Evolutionary conservation across 148 eudicot species (phyloP).

Genomic region (Chenopodium berlandieri): DNA sequence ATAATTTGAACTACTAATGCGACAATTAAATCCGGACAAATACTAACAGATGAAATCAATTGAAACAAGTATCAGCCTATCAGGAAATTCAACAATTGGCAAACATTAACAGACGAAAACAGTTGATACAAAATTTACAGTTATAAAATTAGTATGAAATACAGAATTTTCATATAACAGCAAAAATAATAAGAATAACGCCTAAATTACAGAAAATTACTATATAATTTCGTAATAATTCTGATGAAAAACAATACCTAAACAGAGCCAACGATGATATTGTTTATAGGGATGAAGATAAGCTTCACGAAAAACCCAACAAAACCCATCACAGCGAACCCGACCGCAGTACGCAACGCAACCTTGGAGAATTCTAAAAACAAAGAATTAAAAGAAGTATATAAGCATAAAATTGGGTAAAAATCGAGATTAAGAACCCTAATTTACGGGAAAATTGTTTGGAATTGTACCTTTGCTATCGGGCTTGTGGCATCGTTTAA

Average conservation of each 20-base stretch:
- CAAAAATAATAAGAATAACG: too few relatives aligned
- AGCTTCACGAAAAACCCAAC: conserved; percentile 65
- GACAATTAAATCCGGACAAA: too few relatives aligned
- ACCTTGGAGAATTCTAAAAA: conserved; percentile 57
- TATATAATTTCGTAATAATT: too few relatives aligned
- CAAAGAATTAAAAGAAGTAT: background rate
- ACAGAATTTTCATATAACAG: too few relatives aligned
- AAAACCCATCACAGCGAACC: conserved; percentile 28
- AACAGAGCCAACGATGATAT: conserved; percentile 60
- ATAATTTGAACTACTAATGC: too few relatives aligned
- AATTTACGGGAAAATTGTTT: background rate
- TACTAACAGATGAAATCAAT: too few relatives aligned
- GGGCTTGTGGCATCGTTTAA: conserved; percentile 64
- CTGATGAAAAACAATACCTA: conserved; percentile 18
- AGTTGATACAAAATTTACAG: too few relatives aligned
- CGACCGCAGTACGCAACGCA: conserved; percentile 64
- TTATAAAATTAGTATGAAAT: too few relatives aligned
- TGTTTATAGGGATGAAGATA: conserved; percentile 67
- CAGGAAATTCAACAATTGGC: too few relatives aligned
- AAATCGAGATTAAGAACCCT: background rate
- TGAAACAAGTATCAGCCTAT: too few relatives aligned
- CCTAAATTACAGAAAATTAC: too few relatives aligned
- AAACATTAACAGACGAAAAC: too few relatives aligned
- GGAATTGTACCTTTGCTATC: conserved; percentile 45
- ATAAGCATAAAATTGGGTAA: background rate